phyloP scores from a whole-genome alignment of 2,329 filamentous ascomycete species.

The Pseudogymnoascus sp. region DNA sequence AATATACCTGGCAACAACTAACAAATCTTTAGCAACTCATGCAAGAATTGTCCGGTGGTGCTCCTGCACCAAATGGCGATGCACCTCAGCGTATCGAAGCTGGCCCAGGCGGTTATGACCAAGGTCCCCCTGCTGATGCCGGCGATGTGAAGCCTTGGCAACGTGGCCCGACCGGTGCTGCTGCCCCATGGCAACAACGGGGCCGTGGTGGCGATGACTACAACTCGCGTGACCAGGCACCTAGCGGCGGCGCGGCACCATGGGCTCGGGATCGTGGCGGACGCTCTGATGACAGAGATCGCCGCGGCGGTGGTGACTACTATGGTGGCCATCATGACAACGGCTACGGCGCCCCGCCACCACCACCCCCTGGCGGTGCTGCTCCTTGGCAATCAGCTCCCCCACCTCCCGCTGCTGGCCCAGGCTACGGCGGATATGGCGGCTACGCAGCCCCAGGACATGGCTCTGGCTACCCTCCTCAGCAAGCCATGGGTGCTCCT shows the following conservation, averaged over 20 bases:
- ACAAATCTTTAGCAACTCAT: constrained; percentile 71
- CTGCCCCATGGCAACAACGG: constrained; percentile 65
- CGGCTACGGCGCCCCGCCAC: constrained; percentile 42
- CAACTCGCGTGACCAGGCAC: constrained; percentile 27
- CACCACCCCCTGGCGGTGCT: constrained; percentile 36
- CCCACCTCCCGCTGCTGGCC: constrained; percentile 38
- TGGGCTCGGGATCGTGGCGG: constrained; percentile 52
- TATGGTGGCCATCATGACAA: constrained; percentile 36
- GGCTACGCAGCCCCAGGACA: constrained; percentile 40
- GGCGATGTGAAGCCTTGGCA: constrained; percentile 77
- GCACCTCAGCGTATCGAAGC: constrained; percentile 79
- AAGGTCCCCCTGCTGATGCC: constrained; percentile 33
- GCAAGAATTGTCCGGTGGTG: constrained; percentile 84
- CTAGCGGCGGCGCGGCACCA: constrained; percentile 44
- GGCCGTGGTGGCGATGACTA: constrained; percentile 35
- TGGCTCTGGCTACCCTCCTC: constrained; percentile 34
- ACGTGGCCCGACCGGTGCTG: constrained; percentile 71
- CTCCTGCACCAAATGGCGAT: constrained; percentile 46
- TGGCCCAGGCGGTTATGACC: constrained; percentile 58
- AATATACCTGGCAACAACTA: constrained; percentile 11
- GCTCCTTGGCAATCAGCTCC: constrained; percentile 39
- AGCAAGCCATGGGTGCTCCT: constrained; percentile 43
- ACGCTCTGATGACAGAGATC: constrained; percentile 41
- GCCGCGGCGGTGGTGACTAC: constrained; percentile 39
- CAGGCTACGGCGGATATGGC: constrained; percentile 42